Percentiles rank a stretch among this genome's conserved stretches.
Conservation (phyloP, 768 basidiomycete genomes). For the Tricholoma terreum region DNA sequence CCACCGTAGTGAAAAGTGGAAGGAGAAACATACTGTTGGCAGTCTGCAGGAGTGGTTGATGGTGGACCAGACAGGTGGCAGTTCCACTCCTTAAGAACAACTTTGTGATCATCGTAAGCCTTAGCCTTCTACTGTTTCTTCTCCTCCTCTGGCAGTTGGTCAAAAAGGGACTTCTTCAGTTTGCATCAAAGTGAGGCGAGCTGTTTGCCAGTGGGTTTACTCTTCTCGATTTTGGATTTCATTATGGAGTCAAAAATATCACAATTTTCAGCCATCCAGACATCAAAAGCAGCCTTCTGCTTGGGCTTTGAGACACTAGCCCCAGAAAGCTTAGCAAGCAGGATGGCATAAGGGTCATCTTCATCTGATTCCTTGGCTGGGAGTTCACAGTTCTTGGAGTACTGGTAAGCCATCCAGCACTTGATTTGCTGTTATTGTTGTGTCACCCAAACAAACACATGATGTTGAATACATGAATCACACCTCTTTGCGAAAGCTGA, state of each 20-base stretch:
- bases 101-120: neutral
- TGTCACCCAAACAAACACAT: no score
- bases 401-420: constrained; percentile 14
- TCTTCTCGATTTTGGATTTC: neutral
- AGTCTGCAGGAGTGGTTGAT: neutral
- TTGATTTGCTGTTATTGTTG: constrained; percentile 23
- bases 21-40: neutral
- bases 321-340: constrained; percentile 30
- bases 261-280: neutral
- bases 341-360: constrained; percentile 2
- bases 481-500: neutral
- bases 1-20: neutral
- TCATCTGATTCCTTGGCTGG: constrained; percentile 3
- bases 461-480: neutral
- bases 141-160: neutral
- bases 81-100: neutral
- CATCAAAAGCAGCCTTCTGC: neutral
- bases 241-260: neutral
- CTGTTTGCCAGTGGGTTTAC: neutral
- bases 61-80: neutral
- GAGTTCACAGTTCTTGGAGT: constrained; percentile 10
- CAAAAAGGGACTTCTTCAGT: neutral
- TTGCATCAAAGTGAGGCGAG: neutral
- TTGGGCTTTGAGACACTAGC: neutral
- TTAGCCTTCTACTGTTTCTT: neutral